Percentiles rank a stretch among this genome's conserved stretches.
phyloP scores from a whole-genome alignment of 1,139 yeast species.

The Hyphopichia wangnamkhiaoensis region DNA sequence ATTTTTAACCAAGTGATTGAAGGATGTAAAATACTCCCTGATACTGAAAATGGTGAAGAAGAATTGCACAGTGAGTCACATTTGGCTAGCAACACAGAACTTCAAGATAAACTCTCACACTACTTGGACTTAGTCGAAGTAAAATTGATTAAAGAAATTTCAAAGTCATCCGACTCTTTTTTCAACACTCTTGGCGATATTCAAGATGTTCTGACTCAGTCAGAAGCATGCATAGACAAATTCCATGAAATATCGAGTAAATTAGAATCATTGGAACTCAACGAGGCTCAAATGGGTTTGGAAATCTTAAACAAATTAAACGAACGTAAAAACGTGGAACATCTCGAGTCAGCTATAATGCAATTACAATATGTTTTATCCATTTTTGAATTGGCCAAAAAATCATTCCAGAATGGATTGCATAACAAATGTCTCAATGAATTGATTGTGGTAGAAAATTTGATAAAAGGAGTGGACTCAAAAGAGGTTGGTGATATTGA shows the following conservation, averaged over 20 bases:
- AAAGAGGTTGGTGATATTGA: conserved; percentile 23
- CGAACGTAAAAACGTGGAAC: conserved; percentile 60
- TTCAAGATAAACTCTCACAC: conserved; percentile 82
- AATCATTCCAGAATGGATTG: conserved; percentile 44
- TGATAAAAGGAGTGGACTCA: conserved; percentile 53
- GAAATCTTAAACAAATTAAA: conserved; percentile 52
- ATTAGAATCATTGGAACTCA: conserved; percentile 44
- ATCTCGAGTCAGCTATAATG: conserved; percentile 62
- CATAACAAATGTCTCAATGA: conserved; percentile 48
- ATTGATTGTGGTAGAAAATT: conserved; percentile 55
- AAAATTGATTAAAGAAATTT: conserved; percentile 77
- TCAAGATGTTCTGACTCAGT: conserved; percentile 58
- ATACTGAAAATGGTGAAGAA: conserved; percentile 16
- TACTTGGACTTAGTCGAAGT: conserved; percentile 86
- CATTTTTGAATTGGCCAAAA: conserved; percentile 54
- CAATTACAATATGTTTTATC: conserved; percentile 58
- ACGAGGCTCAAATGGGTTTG: conserved; percentile 55
- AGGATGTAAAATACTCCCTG: conserved; percentile 41
- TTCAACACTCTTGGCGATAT: conserved; percentile 83
- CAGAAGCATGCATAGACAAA: conserved; percentile 51
- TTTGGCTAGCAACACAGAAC: conserved; percentile 45
- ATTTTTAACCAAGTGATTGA: conserved; percentile 74
- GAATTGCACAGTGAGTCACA: conserved; percentile 6
- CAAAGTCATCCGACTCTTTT: conserved; percentile 80
- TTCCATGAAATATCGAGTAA: conserved; percentile 47